These are phyloP conservation scores for Aphanomyces invadans DNA, from an alignment of 352 stramenopile genomes.

Conservation along the genomic window DNA sequence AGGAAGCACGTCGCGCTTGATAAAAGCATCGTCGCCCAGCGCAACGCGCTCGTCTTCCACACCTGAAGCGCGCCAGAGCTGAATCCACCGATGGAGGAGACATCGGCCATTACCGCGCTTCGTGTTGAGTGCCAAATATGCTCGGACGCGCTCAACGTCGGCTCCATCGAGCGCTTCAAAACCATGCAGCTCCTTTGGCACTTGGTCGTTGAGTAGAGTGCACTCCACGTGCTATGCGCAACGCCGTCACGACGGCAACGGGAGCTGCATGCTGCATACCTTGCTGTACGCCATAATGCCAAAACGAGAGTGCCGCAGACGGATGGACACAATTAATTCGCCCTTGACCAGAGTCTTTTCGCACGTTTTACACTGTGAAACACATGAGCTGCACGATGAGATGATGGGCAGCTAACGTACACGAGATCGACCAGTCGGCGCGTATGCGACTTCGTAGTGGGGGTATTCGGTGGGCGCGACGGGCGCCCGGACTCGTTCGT, in stretches of 20 bases:
- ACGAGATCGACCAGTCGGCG: conserved; percentile 4
- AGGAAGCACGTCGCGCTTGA: conserved; percentile 53
- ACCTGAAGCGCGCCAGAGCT: conserved; percentile 25
- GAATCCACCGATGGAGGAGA: neutral
- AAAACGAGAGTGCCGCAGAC: conserved; percentile 71
- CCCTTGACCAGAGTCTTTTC: conserved; percentile 48
- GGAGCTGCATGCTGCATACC: conserved; percentile 28
- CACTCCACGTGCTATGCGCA: conserved; percentile 38
- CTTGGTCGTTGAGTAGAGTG: conserved; percentile 33
- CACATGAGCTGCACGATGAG: too few relatives aligned
- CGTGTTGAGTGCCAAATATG: conserved; percentile 53
- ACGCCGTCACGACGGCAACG: neutral
- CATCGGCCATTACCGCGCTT: neutral
- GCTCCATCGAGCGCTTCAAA: conserved; percentile 32
- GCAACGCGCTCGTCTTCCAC: conserved; percentile 61
- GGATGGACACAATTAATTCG: conserved; percentile 44
- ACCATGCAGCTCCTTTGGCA: conserved; percentile 26
- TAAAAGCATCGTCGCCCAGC: conserved; percentile 62
- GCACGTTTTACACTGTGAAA: conserved; percentile 81
- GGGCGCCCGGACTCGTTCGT: neutral
- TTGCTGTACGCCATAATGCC: conserved; percentile 76
- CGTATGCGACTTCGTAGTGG: conserved; percentile 11
- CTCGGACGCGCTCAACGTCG: conserved; percentile 42
- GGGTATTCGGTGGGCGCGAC: conserved; percentile 5
- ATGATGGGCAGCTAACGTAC: too few relatives aligned